phyloP scores from a whole-genome alignment of 768 basidiomycete species.

The Leccinum barrowsii region DNA sequence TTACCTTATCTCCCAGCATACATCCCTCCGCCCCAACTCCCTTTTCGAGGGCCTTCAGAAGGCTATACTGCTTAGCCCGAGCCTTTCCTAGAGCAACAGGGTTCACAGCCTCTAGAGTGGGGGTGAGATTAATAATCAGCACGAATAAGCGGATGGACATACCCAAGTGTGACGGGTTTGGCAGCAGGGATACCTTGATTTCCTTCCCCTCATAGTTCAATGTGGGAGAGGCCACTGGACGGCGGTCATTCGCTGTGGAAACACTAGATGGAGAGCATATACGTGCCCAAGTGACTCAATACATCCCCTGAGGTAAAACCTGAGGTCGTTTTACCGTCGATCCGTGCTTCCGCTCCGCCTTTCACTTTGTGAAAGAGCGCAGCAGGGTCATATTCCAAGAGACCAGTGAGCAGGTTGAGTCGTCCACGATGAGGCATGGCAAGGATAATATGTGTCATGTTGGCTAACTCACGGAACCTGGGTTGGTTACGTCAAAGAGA shows the following conservation, averaged over 20 bases:
- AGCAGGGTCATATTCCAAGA: conserved; percentile 63
- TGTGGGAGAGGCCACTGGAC: conserved; percentile 61
- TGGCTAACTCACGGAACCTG: conserved; percentile 38
- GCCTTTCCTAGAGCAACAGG: conserved; percentile 88
- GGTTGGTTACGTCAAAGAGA: background rate
- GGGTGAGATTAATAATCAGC: background rate
- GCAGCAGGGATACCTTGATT: conserved; percentile 73
- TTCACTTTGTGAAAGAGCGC: conserved; percentile 86
- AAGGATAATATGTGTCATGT: conserved; percentile 68
- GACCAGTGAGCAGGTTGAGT: conserved; percentile 77
- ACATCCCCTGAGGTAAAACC: conserved; percentile 67
- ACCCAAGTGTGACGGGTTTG: conserved; percentile 79
- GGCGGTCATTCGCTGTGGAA: background rate
- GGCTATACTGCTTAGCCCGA: conserved; percentile 83
- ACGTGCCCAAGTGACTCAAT: conserved; percentile 74
- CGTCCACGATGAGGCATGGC: conserved; percentile 90
- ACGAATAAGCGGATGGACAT: conserved; percentile 6
- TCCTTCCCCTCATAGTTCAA: conserved; percentile 47
- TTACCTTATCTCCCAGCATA: conserved; percentile 33
- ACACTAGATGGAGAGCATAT: conserved; percentile 1
- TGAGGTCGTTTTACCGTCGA: conserved; percentile 49
- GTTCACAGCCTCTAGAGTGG: conserved; percentile 69
- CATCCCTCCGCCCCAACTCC: conserved; percentile 22
- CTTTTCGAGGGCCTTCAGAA: conserved; percentile 61
- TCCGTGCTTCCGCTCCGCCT: conserved; percentile 61